These are phyloP conservation scores for Trypanosoma conorhini DNA, from an alignment of 208 protist genomes.

Conservation along the genomic window DNA sequence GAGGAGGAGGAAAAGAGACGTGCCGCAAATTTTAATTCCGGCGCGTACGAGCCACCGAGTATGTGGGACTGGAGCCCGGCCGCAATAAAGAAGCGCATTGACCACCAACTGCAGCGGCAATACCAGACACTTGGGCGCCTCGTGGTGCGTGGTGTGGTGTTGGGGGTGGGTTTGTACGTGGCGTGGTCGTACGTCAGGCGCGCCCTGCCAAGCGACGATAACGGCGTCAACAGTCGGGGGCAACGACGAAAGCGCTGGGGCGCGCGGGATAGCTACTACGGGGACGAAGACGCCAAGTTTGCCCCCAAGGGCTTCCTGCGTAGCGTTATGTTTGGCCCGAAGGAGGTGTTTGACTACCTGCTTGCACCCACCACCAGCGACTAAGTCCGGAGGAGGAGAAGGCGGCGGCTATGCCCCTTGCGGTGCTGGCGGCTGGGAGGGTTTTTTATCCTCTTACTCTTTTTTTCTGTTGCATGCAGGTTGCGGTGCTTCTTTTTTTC, in stretches of 20 bases:
- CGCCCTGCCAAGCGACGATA: neutral
- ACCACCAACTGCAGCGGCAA: slow-evolving; percentile 57
- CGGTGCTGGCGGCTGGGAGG: no score
- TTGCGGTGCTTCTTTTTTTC: no score
- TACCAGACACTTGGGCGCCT: slow-evolving; percentile 67
- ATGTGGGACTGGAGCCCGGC: slow-evolving; percentile 81
- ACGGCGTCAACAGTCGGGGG: neutral
- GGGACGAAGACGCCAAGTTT: slow-evolving; percentile 9
- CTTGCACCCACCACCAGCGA: slow-evolving; percentile 39
- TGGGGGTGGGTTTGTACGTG: slow-evolving; percentile 50
- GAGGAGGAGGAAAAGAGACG: slow-evolving; percentile 31
- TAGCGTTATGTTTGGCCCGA: slow-evolving; percentile 71
- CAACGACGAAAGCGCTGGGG: slow-evolving; percentile 4
- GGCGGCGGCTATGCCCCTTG: neutral
- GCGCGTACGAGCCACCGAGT: slow-evolving; percentile 54
- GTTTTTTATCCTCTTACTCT: no score
- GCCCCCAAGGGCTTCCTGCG: slow-evolving; percentile 46
- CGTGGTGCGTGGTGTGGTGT: slow-evolving; percentile 51
- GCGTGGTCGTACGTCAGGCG: slow-evolving; percentile 36
- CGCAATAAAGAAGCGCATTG: slow-evolving; percentile 61
- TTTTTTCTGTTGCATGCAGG: no score
- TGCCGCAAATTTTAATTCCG: neutral
- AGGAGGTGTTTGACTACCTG: slow-evolving; percentile 83
- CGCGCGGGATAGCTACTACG: slow-evolving; percentile 21
- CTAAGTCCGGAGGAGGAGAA: slow-evolving; percentile 5